Conservation (phyloP, 2,329 filamentous ascomycete genomes). For the Alternaria arborescens region DNA sequence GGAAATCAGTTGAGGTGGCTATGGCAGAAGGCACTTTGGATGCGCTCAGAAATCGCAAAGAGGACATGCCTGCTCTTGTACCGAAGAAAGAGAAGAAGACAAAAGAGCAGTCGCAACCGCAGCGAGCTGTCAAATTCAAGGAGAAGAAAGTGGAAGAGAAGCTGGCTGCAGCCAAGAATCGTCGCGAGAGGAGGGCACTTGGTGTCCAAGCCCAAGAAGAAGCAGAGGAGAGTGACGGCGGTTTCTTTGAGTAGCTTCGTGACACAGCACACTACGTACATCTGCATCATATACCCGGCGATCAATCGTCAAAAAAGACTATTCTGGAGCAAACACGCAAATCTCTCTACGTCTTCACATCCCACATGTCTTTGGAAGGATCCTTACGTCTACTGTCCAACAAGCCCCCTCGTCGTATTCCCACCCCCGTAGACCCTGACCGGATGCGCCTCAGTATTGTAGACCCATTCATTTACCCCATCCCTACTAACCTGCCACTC, state of each 20-base stretch:
- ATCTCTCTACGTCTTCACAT: background rate
- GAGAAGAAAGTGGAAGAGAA: slow-evolving; percentile 27
- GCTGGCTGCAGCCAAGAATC: slow-evolving; percentile 23
- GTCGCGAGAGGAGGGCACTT: slow-evolving; percentile 32
- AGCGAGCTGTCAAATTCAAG: slow-evolving; percentile 20
- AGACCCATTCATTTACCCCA: slow-evolving; percentile 65
- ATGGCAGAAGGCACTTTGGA: slow-evolving; percentile 67
- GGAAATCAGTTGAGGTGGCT: slow-evolving; percentile 71
- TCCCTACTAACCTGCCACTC: slow-evolving; percentile 64
- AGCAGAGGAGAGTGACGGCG: slow-evolving; percentile 49
- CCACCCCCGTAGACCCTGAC: slow-evolving; percentile 53
- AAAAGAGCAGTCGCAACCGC: slow-evolving; percentile 19
- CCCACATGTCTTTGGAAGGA: background rate
- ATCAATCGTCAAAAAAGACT: slow-evolving; percentile 6
- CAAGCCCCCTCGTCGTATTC: background rate
- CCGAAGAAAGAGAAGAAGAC: slow-evolving; percentile 34
- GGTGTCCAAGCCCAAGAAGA: slow-evolving; percentile 31
- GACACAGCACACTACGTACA: slow-evolving; percentile 9
- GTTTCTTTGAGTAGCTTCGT: slow-evolving; percentile 49
- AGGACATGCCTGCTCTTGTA: slow-evolving; percentile 30
- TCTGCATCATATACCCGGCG: slow-evolving; percentile 31
- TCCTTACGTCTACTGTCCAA: background rate
- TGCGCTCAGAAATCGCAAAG: slow-evolving; percentile 63
- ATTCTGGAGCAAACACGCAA: background rate
- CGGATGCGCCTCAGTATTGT: slow-evolving; percentile 73